Percentiles rank a stretch among this genome's conserved stretches.
phyloP scores from a whole-genome alignment of 768 basidiomycete genomes.

The Thelephora ganbajun region DNA sequence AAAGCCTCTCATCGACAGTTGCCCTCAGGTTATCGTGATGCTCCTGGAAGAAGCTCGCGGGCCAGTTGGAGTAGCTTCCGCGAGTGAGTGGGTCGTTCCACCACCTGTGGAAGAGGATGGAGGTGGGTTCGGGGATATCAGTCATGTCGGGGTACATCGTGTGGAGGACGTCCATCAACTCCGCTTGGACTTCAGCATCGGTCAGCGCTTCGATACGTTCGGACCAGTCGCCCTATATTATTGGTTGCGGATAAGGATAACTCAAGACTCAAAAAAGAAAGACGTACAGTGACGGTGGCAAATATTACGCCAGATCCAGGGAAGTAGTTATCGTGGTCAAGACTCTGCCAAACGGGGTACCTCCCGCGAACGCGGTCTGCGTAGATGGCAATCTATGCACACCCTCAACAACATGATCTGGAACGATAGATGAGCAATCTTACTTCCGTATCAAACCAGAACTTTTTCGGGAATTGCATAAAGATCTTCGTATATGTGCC shows the following conservation, averaged over 20 bases:
- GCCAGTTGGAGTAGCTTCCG: conserved; percentile 58
- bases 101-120: conserved; percentile 43
- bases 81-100: conserved; percentile 31
- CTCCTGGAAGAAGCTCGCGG: conserved; percentile 33
- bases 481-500: conserved; percentile 58
- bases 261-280: neutral
- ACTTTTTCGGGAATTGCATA: conserved; percentile 44
- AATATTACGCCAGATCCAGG: conserved; percentile 47
- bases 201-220: conserved; percentile 40
- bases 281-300: conserved; percentile 31
- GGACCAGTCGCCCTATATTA: conserved; percentile 39
- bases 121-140: conserved; percentile 33
- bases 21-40: conserved; percentile 46
- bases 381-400: conserved; percentile 35
- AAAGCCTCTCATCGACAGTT: conserved; percentile 33
- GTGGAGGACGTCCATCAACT: conserved; percentile 38
- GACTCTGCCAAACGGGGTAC: conserved; percentile 56
- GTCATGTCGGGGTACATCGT: conserved; percentile 39
- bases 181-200: conserved; percentile 29
- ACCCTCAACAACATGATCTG: neutral
- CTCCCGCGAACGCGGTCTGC: conserved; percentile 43
- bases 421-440: neutral
- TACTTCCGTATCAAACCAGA: conserved; percentile 40
- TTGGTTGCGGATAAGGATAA: neutral
- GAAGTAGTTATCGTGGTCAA: conserved; percentile 44